These are phyloP conservation scores for Heterobasidion annosum DNA, from an alignment of 1,284 basidiomycete species.

Conservation along the genomic window DNA sequence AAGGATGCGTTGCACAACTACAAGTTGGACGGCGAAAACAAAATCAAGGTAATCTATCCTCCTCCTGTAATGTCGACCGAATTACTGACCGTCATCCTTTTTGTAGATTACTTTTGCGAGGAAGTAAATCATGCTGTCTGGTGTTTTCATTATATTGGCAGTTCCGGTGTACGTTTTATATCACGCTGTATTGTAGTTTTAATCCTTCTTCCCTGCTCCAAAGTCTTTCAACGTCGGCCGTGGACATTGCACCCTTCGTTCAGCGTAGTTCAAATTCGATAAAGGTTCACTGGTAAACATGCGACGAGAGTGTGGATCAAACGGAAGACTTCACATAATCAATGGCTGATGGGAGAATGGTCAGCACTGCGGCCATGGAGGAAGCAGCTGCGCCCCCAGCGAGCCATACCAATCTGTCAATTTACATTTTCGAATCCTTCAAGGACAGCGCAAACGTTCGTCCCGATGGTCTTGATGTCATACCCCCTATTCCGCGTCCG, in stretches of 20 bases:
- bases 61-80: neutral
- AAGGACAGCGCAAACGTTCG: conserved; percentile 18
- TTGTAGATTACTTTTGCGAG: conserved; percentile 52
- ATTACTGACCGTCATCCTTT: neutral
- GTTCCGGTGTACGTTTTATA: conserved; percentile 5
- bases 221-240: too few relatives aligned
- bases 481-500: conserved; percentile 18
- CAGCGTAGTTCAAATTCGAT: too few relatives aligned
- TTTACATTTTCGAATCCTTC: conserved; percentile 14
- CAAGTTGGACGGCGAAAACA: conserved; percentile 91
- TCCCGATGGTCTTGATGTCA: conserved; percentile 16
- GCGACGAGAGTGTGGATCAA: too few relatives aligned
- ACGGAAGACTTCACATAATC: too few relatives aligned
- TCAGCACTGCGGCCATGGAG: too few relatives aligned
- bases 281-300: too few relatives aligned
- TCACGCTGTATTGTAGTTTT: conserved; percentile 8
- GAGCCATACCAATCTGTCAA: neutral
- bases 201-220: neutral
- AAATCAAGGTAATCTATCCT: conserved; percentile 73
- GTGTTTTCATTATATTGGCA: neutral
- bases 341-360: too few relatives aligned
- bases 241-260: too few relatives aligned
- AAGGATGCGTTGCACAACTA: conserved; percentile 95
- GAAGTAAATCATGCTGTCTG: conserved; percentile 27
- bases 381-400: too few relatives aligned